Evolutionary conservation across 2,329 filamentous ascomycete species (phyloP).

Genomic region (Aureobasidium lini): DNA sequence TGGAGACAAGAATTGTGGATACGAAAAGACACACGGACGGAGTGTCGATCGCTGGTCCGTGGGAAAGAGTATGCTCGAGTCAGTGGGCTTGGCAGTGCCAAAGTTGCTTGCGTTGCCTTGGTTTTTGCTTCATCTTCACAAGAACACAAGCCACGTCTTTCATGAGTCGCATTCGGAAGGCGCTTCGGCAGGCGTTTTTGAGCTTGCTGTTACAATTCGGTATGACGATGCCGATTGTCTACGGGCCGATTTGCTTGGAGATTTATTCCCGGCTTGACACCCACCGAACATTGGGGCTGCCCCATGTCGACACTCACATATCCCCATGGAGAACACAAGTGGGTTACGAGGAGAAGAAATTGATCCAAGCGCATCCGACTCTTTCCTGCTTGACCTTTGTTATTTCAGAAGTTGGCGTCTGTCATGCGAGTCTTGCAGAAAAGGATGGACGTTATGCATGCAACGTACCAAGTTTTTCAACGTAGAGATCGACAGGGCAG

Average conservation of each 20-base stretch:
- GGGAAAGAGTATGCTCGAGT: neutral
- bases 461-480: neutral
- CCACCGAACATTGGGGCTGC: too few relatives aligned
- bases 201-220: neutral
- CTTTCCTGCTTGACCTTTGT: too few relatives aligned
- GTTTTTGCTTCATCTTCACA: neutral
- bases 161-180: neutral
- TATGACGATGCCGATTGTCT: neutral
- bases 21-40: neutral
- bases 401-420: neutral
- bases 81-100: neutral
- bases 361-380: neutral
- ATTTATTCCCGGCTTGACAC: too few relatives aligned
- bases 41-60: neutral
- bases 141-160: neutral
- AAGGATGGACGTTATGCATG: neutral
- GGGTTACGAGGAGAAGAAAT: neutral
- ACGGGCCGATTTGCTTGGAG: neutral
- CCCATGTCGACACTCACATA: too few relatives aligned
- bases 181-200: neutral
- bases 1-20: constrained; percentile 2
- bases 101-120: neutral
- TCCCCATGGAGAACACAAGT: neutral
- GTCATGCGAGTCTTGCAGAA: neutral
- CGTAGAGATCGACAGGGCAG: constrained; percentile 2